These are phyloP conservation scores for Cryphonectria naterciae DNA, from an alignment of 2,329 filamentous ascomycete genomes.

Conservation along the genomic window DNA sequence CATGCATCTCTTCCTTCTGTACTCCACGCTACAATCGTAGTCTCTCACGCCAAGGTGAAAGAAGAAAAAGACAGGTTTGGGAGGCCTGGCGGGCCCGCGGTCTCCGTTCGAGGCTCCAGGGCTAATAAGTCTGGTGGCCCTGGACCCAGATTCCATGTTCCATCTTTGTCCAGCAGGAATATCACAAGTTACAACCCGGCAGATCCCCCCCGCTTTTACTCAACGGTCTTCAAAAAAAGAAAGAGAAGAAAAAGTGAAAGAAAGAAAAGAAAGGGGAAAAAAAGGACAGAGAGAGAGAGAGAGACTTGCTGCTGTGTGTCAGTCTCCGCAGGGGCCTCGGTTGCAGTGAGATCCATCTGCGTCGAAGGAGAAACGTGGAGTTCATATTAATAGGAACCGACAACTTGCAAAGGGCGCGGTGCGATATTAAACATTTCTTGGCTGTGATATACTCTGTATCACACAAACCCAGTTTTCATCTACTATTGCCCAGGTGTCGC, in stretches of 20 bases:
- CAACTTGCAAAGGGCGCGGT: not conserved
- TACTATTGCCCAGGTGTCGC: not conserved
- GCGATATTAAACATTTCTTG: not conserved
- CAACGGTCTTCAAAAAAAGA: not conserved
- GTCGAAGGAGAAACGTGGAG: not conserved
- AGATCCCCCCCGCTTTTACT: slow-evolving; percentile 18
- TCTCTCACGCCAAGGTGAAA: not conserved
- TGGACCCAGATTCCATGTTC: not conserved
- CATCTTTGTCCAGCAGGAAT: not conserved
- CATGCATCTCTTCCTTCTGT: not conserved
- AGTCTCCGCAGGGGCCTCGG: not conserved
- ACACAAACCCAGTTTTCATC: not conserved
- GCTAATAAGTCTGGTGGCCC: not conserved
- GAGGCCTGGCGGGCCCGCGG: slow-evolving; percentile 6
- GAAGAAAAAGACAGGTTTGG: not conserved
- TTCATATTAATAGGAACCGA: not conserved
- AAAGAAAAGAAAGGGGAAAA: not conserved
- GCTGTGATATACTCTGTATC: not conserved
- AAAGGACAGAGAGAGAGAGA: not conserved
- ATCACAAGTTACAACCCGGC: slow-evolving; percentile 27
- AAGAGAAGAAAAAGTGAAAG: not conserved
- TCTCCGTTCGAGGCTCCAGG: slow-evolving; percentile 18
- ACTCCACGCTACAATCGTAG: not conserved
- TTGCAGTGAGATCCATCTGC: not conserved
- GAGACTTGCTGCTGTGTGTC: not conserved